phyloP scores from a whole-genome alignment of 768 basidiomycete species.

The Paxillus ammoniavirescens region DNA sequence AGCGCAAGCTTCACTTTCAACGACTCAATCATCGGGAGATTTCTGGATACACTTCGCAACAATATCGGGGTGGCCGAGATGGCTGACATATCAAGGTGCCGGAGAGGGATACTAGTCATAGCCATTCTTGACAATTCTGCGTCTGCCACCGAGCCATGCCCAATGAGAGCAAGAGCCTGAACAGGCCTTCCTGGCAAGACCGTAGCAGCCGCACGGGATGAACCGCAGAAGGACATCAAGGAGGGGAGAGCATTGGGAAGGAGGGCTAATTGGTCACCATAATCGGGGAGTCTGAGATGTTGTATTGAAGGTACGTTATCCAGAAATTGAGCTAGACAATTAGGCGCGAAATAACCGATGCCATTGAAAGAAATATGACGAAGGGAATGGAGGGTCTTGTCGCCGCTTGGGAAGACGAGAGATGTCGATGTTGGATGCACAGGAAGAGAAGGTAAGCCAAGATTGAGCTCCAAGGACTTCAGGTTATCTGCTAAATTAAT shows the following conservation, averaged over 20 bases:
- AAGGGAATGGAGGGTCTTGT: constrained; percentile 40
- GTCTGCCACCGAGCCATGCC: constrained; percentile 54
- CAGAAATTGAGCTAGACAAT: constrained; percentile 43
- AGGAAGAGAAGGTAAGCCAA: constrained; percentile 43
- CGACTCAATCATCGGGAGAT: constrained; percentile 48
- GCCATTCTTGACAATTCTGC: constrained; percentile 52
- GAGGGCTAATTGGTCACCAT: constrained; percentile 41
- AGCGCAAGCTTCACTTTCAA: constrained; percentile 59
- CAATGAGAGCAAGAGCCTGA: constrained; percentile 52
- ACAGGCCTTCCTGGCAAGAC: constrained; percentile 64
- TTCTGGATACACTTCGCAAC: constrained; percentile 52
- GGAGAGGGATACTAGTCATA: constrained; percentile 45
- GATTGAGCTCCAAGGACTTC: constrained; percentile 55
- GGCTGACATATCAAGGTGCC: constrained; percentile 55
- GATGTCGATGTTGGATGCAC: constrained; percentile 44
- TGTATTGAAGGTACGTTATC: constrained; percentile 39
- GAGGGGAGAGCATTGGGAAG: constrained; percentile 43
- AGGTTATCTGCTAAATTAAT: constrained; percentile 40
- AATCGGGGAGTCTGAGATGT: constrained; percentile 48
- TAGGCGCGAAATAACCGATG: constrained; percentile 38
- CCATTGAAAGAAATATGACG: constrained; percentile 42
- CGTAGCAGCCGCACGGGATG: constrained; percentile 54
- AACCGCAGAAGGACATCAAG: constrained; percentile 58
- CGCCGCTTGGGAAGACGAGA: constrained; percentile 41
- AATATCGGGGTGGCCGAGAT: constrained; percentile 58